Conservation (phyloP, 106 monocot genomes). For the Apostasia ramifera region DNA sequence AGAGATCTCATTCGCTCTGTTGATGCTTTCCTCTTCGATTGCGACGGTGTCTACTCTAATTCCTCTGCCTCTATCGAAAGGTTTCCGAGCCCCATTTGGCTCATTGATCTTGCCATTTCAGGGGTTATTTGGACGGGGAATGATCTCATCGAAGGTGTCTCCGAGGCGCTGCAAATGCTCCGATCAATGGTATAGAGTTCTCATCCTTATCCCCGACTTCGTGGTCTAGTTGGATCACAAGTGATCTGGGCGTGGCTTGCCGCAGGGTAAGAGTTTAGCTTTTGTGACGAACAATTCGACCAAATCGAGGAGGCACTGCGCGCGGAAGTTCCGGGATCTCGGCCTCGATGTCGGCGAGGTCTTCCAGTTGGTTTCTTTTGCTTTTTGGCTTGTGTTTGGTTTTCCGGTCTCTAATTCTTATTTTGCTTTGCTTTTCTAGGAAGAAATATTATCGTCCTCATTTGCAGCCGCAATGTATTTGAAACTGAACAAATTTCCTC, state of each 20-base stretch:
- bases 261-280: slow-evolving; percentile 78
- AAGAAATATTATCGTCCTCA: too few species aligned
- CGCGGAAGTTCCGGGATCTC: slow-evolving; percentile 53
- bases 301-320: slow-evolving; percentile 74
- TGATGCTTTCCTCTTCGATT: slow-evolving; percentile 20
- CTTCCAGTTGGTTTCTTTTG: too few species aligned
- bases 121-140: slow-evolving; percentile 97
- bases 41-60: slow-evolving; percentile 10
- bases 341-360: slow-evolving; percentile 66
- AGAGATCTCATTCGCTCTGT: slow-evolving; percentile 8
- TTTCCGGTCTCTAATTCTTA: too few species aligned
- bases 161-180: slow-evolving; percentile 36
- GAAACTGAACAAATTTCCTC: too few species aligned
- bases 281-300: slow-evolving; percentile 92
- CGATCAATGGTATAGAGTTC: slow-evolving; percentile 53
- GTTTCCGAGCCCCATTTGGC: neutral
- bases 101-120: slow-evolving; percentile 20
- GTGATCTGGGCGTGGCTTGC: neutral
- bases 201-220: neutral
- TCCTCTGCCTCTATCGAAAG: neutral
- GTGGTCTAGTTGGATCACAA: neutral
- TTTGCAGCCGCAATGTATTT: too few species aligned
- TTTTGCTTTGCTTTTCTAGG: too few species aligned
- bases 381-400: too few species aligned
- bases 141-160: slow-evolving; percentile 80